Base-by-base conservation (phyloP, 179 eudicot species). In the Amaranthus tricolor region DNA sequence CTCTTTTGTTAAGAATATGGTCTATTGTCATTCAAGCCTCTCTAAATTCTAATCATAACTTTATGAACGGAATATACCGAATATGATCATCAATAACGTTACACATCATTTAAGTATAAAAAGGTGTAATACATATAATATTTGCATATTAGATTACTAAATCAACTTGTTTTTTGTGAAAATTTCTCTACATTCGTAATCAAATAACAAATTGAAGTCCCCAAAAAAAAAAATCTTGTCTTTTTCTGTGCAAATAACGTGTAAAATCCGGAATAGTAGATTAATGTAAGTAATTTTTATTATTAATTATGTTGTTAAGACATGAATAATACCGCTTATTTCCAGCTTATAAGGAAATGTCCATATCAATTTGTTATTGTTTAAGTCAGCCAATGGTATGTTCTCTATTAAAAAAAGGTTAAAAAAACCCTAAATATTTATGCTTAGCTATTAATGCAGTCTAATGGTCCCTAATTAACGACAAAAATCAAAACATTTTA, bases 341-440 rank as follows among this genome's bases (percentile, higher is more conserved):
- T 49, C 75, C 49, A 50, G 68, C 20, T 70, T 61, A 76, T 70
- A 76, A 76, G 74, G 70, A 13, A 62, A 45, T 56, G 55, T 76
- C 20, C 63, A 53, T 76, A 76, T 76, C 69, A 49, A 1, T 16
- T 52, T 14, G n/a, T 16, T 51, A 60, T 10, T 48, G 13, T 56
- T 48, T 61, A 12, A 11, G 67, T 6, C 48, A 58, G 15, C 48
- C 40, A 53, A 9, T 19, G 9, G 31, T 44, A 61, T 53, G 68
- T 54, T 51, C 31, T 20, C 21, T 9, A 21, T 52, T 57, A 51
- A 54, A 14, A 54, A 54, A 54, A 31, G 13, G 5, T 4, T 3
- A 54, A 54, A 54, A 52, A 76, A 76, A 75, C 67, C 72, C 78
- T 68, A 67, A 67, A 15, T 20, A 68, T 60, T 15, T 14, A 50